Evolutionary conservation across 2,329 filamentous ascomycete genomes (phyloP).

Genomic region (Didymella glomerata): DNA sequence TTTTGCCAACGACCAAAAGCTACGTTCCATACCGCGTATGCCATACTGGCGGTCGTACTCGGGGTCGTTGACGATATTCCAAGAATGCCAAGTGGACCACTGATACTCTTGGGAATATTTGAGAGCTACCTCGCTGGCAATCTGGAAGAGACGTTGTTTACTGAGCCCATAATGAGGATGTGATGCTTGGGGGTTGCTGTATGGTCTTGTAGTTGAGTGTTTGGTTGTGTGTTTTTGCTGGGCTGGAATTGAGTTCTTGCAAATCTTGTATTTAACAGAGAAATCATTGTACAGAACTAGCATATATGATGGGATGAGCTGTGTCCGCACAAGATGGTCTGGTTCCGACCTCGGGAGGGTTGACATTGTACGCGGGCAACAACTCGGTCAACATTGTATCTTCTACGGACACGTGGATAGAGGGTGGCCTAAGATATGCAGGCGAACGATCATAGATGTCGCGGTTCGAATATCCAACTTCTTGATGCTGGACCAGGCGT

Average conservation of each 20-base stretch:
- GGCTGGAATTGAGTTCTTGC: not conserved
- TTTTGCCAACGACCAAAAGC: slow-evolving; percentile 1
- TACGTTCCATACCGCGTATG: slow-evolving; percentile 1
- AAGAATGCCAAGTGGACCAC: slow-evolving; percentile 12
- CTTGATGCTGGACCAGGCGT: too few relatives aligned
- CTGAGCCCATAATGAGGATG: not conserved
- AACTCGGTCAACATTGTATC: too few relatives aligned
- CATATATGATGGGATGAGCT: not conserved
- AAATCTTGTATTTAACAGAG: not conserved
- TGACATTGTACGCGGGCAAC: too few relatives aligned
- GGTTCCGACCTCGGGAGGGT: too few relatives aligned
- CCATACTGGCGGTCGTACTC: not conserved
- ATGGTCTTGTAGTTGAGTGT: not conserved
- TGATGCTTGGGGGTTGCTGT: not conserved
- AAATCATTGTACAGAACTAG: not conserved
- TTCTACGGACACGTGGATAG: too few relatives aligned
- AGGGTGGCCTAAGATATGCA: too few relatives aligned
- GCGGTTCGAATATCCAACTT: too few relatives aligned
- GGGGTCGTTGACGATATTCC: slow-evolving; percentile 7
- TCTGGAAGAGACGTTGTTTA: not conserved
- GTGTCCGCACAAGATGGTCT: not conserved
- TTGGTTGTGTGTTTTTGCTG: not conserved
- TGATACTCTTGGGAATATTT: slow-evolving; percentile 2
- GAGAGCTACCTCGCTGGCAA: slow-evolving; percentile 1
- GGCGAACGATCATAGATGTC: too few relatives aligned